Evolutionary conservation across 2,329 filamentous ascomycete genomes (phyloP).

Genomic region (Ascochyta rabiei): DNA sequence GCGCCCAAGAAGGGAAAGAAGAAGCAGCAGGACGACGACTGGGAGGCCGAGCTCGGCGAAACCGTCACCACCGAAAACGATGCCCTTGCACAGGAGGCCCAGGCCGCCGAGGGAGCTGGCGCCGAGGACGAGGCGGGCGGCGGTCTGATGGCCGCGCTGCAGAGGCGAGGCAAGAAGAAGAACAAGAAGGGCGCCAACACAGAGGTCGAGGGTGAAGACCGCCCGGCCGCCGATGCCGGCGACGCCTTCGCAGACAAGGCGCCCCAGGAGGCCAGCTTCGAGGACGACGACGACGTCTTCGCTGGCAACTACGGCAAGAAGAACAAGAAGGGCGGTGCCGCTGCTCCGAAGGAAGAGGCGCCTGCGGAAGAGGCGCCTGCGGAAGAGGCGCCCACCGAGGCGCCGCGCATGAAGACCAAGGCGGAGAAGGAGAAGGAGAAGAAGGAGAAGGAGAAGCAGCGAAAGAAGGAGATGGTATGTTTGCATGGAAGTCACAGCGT

Average conservation of each 20-base stretch:
- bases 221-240: slow-evolving; percentile 51
- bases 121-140: slow-evolving; percentile 58
- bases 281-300: slow-evolving; percentile 78
- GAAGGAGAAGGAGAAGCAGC: slow-evolving; percentile 97
- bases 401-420: slow-evolving; percentile 79
- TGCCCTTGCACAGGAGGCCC: slow-evolving; percentile 49
- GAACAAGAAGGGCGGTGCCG: slow-evolving; percentile 67
- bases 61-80: slow-evolving; percentile 66
- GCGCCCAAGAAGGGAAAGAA: slow-evolving; percentile 93
- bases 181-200: slow-evolving; percentile 76
- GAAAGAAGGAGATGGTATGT: slow-evolving; percentile 93
- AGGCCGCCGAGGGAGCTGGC: slow-evolving; percentile 34
- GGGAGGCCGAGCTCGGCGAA: slow-evolving; percentile 93
- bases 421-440: slow-evolving; percentile 98
- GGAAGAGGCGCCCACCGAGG: slow-evolving; percentile 30
- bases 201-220: slow-evolving; percentile 73
- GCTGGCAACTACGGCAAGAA: slow-evolving; percentile 69
- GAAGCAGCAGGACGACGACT: slow-evolving; percentile 87
- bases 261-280: slow-evolving; percentile 74
- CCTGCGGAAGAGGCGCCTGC: slow-evolving; percentile 40
- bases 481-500: not conserved
- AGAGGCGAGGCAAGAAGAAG: slow-evolving; percentile 72
- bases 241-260: slow-evolving; percentile 66
- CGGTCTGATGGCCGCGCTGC: slow-evolving; percentile 57
- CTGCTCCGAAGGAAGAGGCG: slow-evolving; percentile 47